Base-by-base conservation (phyloP, 164 flowering plant species). In the Liriodendron chinense region DNA sequence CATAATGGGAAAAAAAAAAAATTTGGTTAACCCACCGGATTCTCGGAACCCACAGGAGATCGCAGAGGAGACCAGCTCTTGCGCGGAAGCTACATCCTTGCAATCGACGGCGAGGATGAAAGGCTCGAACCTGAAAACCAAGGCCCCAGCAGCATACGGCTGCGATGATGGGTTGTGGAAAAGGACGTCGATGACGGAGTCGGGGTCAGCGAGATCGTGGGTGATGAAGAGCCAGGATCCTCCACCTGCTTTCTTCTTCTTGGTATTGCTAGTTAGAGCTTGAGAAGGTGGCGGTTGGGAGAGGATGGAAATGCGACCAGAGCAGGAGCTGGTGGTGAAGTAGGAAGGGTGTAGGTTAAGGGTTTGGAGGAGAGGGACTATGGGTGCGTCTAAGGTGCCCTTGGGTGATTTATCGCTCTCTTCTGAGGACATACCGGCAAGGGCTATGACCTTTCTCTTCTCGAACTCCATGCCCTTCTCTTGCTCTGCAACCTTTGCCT, bases 261-360 rank as follows among this genome's bases (percentile, higher is more conserved):
- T 59, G 9, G 18, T 53, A 16, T 53, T 12, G 20, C 59, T 16
- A 69, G 73, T 72, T 57, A 71, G 81, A 20, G 69, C 73, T 71
- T 83, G 73, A 34, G 43, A 34, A 78, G 68, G 70, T 10, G 59
- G 9, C 3, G 94, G 92, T 72, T 88, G 92, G 73, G 90, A 83
- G 79, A 95, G 90, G 84, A 93, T 85, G 78, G 99, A 93, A 84
- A 93, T 89, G 10, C 98, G 89, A 76, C 99, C 99, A 48, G 97
- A 93, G 83, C 98, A 95, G 69, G 98, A 95, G 83, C 94, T 89
- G 82, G 98, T 95, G 84, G 97, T 91, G 96, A 85, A 93, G 89
- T 83, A 92, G 7, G 87, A 86, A 20, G 93, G 90, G 79, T 91
- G 89, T 47, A 62, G 75, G 78, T 95, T 95, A 70, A 93, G 65